phyloP scores from a whole-genome alignment of 495 filamentous ascomycete species.

The Oleoguttula mirabilis region DNA sequence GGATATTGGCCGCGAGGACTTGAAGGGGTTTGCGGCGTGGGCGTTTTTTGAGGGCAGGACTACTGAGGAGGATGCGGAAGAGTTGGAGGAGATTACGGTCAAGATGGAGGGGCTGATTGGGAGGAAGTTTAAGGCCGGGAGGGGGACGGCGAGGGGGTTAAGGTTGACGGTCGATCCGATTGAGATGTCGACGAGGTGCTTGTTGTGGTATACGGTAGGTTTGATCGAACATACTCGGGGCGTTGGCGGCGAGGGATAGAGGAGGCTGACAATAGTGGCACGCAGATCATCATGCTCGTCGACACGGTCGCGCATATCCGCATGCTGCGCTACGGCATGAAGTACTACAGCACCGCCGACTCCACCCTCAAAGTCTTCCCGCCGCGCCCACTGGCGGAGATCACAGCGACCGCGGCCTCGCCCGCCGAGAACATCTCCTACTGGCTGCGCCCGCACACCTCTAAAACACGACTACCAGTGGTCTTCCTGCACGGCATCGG shows the following conservation, averaged over 20 bases:
- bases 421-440: constrained; percentile 18
- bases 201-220: constrained; percentile 58
- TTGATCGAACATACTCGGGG: too few species aligned
- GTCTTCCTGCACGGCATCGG: constrained; percentile 27
- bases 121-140: constrained; percentile 28
- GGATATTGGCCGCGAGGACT: constrained; percentile 52
- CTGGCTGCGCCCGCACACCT: constrained; percentile 24
- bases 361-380: constrained; percentile 17
- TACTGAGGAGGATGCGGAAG: constrained; percentile 36
- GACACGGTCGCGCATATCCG: constrained; percentile 18
- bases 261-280: too few species aligned
- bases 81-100: constrained; percentile 46
- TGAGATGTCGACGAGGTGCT: constrained; percentile 45
- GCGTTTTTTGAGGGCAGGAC: constrained; percentile 37
- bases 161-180: constrained; percentile 54
- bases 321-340: constrained; percentile 13
- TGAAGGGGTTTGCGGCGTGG: constrained; percentile 54
- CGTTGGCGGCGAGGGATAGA: too few species aligned
- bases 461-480: constrained; percentile 18
- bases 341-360: constrained; percentile 13
- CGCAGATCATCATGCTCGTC: constrained; percentile 17
- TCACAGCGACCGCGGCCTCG: constrained; percentile 8
- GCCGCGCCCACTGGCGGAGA: constrained; percentile 18
- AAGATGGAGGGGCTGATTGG: constrained; percentile 39
- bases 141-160: constrained; percentile 44